Base-by-base conservation (phyloP, 768 basidiomycete genomes). In the Pulveroboletus sp. region DNA sequence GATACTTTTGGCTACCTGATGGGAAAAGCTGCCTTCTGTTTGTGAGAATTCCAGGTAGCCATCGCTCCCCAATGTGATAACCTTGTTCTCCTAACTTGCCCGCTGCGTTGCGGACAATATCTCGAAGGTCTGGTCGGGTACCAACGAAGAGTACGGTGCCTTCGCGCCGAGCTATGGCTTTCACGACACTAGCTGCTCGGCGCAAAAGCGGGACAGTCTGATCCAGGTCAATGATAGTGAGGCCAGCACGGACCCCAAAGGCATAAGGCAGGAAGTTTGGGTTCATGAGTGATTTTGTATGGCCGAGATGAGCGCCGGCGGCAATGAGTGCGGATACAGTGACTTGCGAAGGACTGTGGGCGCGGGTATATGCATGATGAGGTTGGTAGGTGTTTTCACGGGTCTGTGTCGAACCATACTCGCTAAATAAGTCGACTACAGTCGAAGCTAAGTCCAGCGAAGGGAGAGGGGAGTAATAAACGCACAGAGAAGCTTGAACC, bases 21-120 rank as follows among this genome's bases (percentile, higher is more conserved):
- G 83, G 79, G 64, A 86, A 90, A 54, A 92, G 75, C 42, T 86
- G 80, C 29, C 78, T 70, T 61, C 80, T 80, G 72, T 99, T 97
- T 39, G 95, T 95, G 57, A 98, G 76, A 20, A 89, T 90, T n/a
- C 96, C 96, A 1, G 95, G 90, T 31, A 93, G 74, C 96, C 96
- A 99, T 63, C 86, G 77, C 48, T 91, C 87, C 14, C 84, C 85
- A 43, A 96, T 84, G 53, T 88, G 81, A 71, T 80, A 98, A 0
- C 86, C 93, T 63, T 90, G 89, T 35, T 73, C 61, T 22, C 84
- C 93, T 52, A 97, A 66, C 35, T 90, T 82, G 57, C 81, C 79
- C 6, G 92, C 86, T 13, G 93, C 89, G 59, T 83, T 83, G 57
- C 82, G 77, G 24, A 93, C 84, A 17, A 86, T 72, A 20, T 81